Base-by-base conservation (phyloP, 2,329 filamentous ascomycete species). In the Diplodia corticola region DNA sequence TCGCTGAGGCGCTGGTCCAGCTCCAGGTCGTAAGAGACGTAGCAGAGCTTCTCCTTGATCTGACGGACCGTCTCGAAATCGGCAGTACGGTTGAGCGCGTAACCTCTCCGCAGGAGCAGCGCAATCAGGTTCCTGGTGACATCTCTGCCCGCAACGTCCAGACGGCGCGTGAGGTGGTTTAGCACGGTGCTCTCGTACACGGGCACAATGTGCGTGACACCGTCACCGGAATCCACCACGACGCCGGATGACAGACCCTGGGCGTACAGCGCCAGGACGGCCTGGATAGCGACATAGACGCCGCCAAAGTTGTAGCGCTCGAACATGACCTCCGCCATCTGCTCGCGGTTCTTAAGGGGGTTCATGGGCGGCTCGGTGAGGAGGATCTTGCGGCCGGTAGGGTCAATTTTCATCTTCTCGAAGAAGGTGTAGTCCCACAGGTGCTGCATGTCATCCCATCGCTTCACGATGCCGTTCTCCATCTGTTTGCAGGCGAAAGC, bases 41-140 rank as follows among this genome's bases (percentile, higher is more conserved):
- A 99, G 85, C 95, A 98, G 61, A 99, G 90, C 85, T 99, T 99
- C 85, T 99, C 95, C 83, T 99, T 99, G 84, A 99, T 98, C 80
- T 98, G 94, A 69, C 95, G 91, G 66, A 99, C 95, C 4, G 95
- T 99, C 81, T 99, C 95, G 79, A 99, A 99, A 79, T 99, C 95
- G 77, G 95, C 95, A 13, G 95, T 99, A 78, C 95, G 89, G 87
- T 99, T 99, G 69, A 99, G 88, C 40, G 95, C 93, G 79, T 99
- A 99, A 51, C 95, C 95, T 72, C 95, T 89, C 75, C 95, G 92
- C 67, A 97, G 87, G 22, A 99, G 89, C 59, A 99, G 89, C 60
- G 93, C 92, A 79, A 99, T 99, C 70, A 99, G 86, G 80, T 99
- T 98, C 74, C 94, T 91, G n/a, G 95, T 99, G 64, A 99, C 95